Conservation (phyloP, 129 eudicot genomes). For the Ambrosia trifida region DNA sequence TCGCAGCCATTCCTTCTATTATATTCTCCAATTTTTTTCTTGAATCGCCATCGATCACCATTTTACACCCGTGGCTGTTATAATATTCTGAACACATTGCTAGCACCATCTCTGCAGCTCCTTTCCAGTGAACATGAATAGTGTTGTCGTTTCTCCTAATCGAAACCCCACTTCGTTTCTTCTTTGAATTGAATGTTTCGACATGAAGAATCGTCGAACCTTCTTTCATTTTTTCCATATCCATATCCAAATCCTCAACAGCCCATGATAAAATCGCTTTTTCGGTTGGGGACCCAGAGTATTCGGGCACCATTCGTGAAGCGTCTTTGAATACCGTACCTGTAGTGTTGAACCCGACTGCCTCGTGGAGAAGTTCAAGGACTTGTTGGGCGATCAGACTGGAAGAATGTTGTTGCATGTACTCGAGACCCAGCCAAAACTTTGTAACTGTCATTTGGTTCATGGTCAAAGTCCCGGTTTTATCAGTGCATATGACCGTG, state of each 20-base stretch:
- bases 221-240: constrained; percentile 57
- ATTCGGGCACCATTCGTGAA: constrained; percentile 40
- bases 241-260: constrained; percentile 59
- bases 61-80: constrained; percentile 36
- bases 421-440: constrained; percentile 61
- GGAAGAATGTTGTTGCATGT: constrained; percentile 26
- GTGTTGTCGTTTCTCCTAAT: constrained; percentile 41
- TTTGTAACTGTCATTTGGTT: constrained; percentile 82
- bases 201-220: constrained; percentile 52
- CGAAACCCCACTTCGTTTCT: constrained; percentile 71
- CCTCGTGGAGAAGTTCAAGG: constrained; percentile 52
- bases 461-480: constrained; percentile 81
- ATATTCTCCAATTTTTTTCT: constrained; percentile 53
- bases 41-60: constrained; percentile 32
- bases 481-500: constrained; percentile 82
- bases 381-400: constrained; percentile 28
- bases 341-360: constrained; percentile 76
- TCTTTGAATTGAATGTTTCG: constrained; percentile 75
- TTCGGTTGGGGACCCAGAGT: constrained; percentile 85
- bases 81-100: constrained; percentile 66
- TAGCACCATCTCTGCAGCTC: constrained; percentile 92
- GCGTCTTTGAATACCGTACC: constrained; percentile 52
- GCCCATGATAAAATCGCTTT: constrained; percentile 91
- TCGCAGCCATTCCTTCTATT: constrained; percentile 89
- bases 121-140: constrained; percentile 75